Evolutionary conservation across 495 filamentous ascomycete genomes (phyloP).

Genomic region (Tuber melanosporum): DNA sequence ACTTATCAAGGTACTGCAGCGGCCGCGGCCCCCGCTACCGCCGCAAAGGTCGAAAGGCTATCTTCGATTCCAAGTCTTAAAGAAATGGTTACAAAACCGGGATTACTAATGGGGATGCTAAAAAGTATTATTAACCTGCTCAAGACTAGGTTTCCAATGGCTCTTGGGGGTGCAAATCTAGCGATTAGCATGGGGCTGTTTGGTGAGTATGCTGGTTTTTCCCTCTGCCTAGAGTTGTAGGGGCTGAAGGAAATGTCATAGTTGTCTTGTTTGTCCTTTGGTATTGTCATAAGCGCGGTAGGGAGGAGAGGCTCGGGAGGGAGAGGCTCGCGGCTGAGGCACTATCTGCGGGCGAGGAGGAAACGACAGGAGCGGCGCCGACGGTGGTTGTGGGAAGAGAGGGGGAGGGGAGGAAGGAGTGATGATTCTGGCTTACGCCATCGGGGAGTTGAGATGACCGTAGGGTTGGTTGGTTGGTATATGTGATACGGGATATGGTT

Average conservation of each 20-base stretch:
- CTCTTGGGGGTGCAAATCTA: constrained; percentile 73
- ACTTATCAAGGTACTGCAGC: constrained; percentile 10
- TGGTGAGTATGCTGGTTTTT: constrained; percentile 50
- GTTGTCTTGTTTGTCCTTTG: constrained; percentile 86
- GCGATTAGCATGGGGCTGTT: constrained; percentile 79
- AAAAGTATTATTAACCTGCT: constrained; percentile 79
- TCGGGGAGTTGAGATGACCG: not conserved
- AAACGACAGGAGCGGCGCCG: not conserved
- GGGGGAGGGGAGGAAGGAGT: not conserved
- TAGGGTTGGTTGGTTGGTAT: not conserved
- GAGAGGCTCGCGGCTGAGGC: constrained; percentile 45
- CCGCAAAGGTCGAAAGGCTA: constrained; percentile 48
- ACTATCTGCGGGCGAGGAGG: not conserved
- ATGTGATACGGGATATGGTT: not conserved
- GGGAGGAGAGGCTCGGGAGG: constrained; percentile 70
- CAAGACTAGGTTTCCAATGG: constrained; percentile 74
- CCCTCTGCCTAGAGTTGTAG: not conserved
- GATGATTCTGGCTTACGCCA: not conserved
- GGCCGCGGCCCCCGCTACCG: constrained; percentile 40
- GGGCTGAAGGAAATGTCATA: constrained; percentile 39
- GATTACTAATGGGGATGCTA: constrained; percentile 72
- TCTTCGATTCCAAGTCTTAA: constrained; percentile 58
- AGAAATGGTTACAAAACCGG: constrained; percentile 77
- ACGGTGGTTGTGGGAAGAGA: not conserved
- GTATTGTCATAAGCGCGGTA: constrained; percentile 94